phyloP scores from a whole-genome alignment of 257 asterid species.

The Capsicum chinense region DNA sequence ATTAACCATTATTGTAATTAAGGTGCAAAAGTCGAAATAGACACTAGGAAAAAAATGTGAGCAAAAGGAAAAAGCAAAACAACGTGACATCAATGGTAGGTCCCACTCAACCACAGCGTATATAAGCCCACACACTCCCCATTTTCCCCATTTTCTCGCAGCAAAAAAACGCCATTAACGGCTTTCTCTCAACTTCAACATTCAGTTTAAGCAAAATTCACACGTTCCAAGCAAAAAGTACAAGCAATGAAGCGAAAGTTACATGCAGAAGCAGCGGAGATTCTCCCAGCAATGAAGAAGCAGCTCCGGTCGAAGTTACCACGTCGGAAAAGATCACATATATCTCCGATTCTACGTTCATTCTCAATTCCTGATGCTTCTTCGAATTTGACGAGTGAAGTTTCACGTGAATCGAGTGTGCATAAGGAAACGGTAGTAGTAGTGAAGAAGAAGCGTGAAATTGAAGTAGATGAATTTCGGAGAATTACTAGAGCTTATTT shows the following conservation, averaged over 20 bases:
- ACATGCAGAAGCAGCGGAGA: not conserved
- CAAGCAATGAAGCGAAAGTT: constrained; percentile 33
- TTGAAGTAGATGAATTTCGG: constrained; percentile 36
- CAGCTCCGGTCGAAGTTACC: constrained; percentile 73
- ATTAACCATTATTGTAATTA: no score
- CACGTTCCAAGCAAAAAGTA: not conserved
- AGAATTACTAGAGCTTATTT: constrained; percentile 49
- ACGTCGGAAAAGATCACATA: constrained; percentile 59
- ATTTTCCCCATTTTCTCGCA: not conserved
- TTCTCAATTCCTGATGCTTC: constrained; percentile 23
- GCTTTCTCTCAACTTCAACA: constrained; percentile 2
- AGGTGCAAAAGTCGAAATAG: not conserved
- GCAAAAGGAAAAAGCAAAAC: not conserved
- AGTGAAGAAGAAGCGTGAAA: constrained; percentile 4
- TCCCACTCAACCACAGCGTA: constrained; percentile 50
- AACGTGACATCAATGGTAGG: constrained; percentile 16
- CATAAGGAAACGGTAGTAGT: constrained; percentile 32
- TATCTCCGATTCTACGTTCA: constrained; percentile 54
- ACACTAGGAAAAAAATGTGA: not conserved
- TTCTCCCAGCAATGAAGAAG: constrained; percentile 39
- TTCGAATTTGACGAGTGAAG: constrained; percentile 44
- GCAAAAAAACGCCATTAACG: constrained; percentile 17
- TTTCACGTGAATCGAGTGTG: constrained; percentile 60
- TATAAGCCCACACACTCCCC: constrained; percentile 42
- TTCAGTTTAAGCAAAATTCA: not conserved